Evolutionary conservation across 2,329 filamentous ascomycete species (phyloP).

Genomic region (Exophiala mesophila): DNA sequence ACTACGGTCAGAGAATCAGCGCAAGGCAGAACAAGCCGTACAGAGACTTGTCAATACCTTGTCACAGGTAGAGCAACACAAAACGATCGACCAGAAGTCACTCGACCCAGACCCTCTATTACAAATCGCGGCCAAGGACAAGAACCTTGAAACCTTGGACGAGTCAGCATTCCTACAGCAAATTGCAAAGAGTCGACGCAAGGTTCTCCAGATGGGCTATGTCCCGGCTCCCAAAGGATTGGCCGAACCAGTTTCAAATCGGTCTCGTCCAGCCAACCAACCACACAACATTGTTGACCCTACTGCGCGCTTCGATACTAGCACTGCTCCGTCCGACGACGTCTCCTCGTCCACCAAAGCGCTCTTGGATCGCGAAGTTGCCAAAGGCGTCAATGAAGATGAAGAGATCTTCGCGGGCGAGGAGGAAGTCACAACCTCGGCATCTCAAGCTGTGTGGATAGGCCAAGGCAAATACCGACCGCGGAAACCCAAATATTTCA

Average conservation of each 20-base stretch:
- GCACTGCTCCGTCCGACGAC: constrained; percentile 7
- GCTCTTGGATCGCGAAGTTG: constrained; percentile 86
- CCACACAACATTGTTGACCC: constrained; percentile 24
- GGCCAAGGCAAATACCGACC: constrained; percentile 67
- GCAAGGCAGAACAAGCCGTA: constrained; percentile 51
- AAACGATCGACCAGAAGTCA: constrained; percentile 27
- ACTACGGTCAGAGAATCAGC: constrained; percentile 62
- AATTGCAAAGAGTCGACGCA: constrained; percentile 55
- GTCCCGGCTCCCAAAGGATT: constrained; percentile 54
- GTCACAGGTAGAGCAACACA: constrained; percentile 32
- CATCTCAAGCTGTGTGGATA: constrained; percentile 51
- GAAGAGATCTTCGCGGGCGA: constrained; percentile 94
- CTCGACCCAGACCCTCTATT: constrained; percentile 64
- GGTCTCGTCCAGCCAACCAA: constrained; percentile 1
- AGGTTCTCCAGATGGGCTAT: constrained; percentile 60
- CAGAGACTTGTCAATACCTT: constrained; percentile 31
- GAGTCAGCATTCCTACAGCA: constrained; percentile 50
- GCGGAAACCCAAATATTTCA: constrained; percentile 94
- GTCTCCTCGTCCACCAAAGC: constrained; percentile 61
- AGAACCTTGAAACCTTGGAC: constrained; percentile 54
- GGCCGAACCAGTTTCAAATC: constrained; percentile 29
- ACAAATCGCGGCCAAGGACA: constrained; percentile 61
- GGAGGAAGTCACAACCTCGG: constrained; percentile 63
- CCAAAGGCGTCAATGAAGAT: constrained; percentile 83
- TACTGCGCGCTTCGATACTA: constrained; percentile 27